Conservation (phyloP, 1,139 yeast genomes). For the Trichomonascaceae sp. region DNA sequence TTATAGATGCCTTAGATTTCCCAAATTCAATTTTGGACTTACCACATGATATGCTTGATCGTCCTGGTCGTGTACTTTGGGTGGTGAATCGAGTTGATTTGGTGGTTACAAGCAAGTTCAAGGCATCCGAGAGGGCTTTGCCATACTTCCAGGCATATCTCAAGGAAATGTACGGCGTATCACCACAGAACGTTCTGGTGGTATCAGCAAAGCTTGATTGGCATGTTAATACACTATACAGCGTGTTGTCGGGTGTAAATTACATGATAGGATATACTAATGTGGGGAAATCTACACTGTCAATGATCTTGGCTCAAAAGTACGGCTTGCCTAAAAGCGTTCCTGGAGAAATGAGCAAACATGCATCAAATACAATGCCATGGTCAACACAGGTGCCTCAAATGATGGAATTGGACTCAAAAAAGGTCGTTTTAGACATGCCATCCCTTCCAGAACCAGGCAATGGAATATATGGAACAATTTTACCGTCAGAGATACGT, state of each 20-base stretch:
- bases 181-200: conserved; percentile 42
- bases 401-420: conserved; percentile 16
- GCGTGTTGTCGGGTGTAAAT: conserved; percentile 39
- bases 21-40: conserved; percentile 47
- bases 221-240: conserved; percentile 40
- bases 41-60: conserved; percentile 18
- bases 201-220: conserved; percentile 49
- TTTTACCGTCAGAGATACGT: conserved; percentile 17
- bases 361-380: conserved; percentile 13
- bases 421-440: conserved; percentile 19
- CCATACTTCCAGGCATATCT: conserved; percentile 45
- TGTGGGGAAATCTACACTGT: conserved; percentile 66
- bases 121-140: conserved; percentile 36
- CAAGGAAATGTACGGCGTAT: conserved; percentile 36
- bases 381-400: conserved; percentile 22
- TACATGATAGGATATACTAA: conserved; percentile 70
- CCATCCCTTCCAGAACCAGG: conserved; percentile 22
- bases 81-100: conserved; percentile 58
- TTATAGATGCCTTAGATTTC: conserved; percentile 61
- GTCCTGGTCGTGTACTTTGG: conserved; percentile 37
- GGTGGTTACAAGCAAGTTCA: conserved; percentile 36
- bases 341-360: background rate
- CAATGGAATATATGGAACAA: conserved; percentile 15
- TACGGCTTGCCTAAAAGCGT: conserved; percentile 7
- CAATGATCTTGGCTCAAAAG: conserved; percentile 13